Conservation (phyloP, 139 green algal species). For the Chlorella sp. region DNA sequence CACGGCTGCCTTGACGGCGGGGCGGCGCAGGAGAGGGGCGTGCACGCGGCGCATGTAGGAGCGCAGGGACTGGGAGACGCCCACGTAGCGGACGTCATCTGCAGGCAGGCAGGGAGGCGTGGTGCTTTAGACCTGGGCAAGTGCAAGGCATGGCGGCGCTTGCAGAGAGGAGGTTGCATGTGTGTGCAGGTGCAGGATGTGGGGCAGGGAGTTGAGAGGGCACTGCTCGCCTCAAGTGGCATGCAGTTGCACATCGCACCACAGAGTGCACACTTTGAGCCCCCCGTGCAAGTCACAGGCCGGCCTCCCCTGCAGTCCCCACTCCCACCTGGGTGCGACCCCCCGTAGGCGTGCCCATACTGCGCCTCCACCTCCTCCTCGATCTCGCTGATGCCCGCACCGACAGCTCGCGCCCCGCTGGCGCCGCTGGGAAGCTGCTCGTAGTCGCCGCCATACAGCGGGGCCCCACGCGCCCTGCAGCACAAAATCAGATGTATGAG, state of each 20-base stretch:
- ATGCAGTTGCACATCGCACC: not conserved
- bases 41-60: constrained; percentile 71
- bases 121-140: not conserved
- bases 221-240: too few species aligned
- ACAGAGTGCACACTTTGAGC: not conserved
- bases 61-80: constrained; percentile 41
- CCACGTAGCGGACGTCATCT: constrained; percentile 13
- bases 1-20: constrained; percentile 58
- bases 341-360: constrained; percentile 1
- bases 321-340: not conserved
- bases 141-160: not conserved
- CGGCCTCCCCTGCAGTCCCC: not conserved
- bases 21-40: constrained; percentile 61
- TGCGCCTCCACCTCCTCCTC: constrained; percentile 25
- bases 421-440: not conserved
- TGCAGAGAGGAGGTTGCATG: not conserved
- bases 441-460: constrained; percentile 33
- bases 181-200: not conserved
- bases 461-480: constrained; percentile 9
- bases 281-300: not conserved
- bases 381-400: not conserved
- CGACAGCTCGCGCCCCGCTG: not conserved
- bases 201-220: not conserved
- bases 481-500: not conserved
- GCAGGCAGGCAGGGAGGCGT: not conserved